A percentile compares a stretch with the other conserved stretches of the same genome.
Conservation (phyloP, 2,329 filamentous ascomycete species). For the Arthrinium puccinioides region DNA sequence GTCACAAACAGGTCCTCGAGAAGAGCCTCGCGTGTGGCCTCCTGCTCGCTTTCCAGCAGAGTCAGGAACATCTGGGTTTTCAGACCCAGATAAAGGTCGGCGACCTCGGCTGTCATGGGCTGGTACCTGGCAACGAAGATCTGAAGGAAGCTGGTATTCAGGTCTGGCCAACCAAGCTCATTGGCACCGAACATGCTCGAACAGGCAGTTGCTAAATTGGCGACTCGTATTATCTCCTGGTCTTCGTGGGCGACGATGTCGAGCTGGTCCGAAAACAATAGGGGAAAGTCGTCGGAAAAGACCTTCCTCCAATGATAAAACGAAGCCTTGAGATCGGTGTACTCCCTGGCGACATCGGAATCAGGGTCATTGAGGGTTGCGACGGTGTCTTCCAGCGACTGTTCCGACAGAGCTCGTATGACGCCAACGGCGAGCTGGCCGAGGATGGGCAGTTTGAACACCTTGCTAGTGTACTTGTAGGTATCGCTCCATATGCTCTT, state of each 20-base stretch:
- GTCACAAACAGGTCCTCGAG: conserved; percentile 21
- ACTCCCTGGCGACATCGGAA: conserved; percentile 22
- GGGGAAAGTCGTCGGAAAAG: conserved; percentile 14
- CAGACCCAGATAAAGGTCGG: conserved; percentile 22
- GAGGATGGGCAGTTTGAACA: conserved; percentile 23
- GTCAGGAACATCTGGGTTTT: conserved; percentile 26
- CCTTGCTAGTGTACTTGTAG: conserved; percentile 22
- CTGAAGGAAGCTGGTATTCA: conserved; percentile 21
- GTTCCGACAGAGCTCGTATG: conserved; percentile 23
- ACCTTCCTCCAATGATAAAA: conserved; percentile 21
- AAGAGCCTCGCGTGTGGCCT: conserved; percentile 15
- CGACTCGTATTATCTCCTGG: conserved; percentile 21
- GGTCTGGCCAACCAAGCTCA: conserved; percentile 22
- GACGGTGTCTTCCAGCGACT: conserved; percentile 25
- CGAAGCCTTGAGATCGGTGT: conserved; percentile 15
- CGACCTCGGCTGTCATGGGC: conserved; percentile 18
- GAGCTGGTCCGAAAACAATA: conserved; percentile 18
- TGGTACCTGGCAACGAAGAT: conserved; percentile 21
- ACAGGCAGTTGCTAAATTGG: conserved; percentile 23
- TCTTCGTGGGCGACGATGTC: conserved; percentile 16
- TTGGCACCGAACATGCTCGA: conserved; percentile 25
- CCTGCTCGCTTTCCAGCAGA: conserved; percentile 18
- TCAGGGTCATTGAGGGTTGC: conserved; percentile 19
- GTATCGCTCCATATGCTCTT: conserved; percentile 24
- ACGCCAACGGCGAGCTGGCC: conserved; percentile 24